phyloP scores from a whole-genome alignment of 2,329 filamentous ascomycete species.

The Dactylellina cionopaga region DNA sequence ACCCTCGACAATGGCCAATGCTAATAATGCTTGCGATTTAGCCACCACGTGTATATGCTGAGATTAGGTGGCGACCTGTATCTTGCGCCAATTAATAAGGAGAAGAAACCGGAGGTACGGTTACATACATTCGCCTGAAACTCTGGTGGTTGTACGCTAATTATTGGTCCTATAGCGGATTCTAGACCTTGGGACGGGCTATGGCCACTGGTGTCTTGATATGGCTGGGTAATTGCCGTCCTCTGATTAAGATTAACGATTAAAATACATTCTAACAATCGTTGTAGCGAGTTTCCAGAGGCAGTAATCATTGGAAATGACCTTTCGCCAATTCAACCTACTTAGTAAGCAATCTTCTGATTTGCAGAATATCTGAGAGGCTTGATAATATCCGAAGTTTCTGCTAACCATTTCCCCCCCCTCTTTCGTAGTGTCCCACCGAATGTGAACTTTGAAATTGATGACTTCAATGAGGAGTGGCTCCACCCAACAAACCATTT shows the following conservation, averaged over 20 bases:
- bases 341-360: slow-evolving; percentile 33
- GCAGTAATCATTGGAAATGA: slow-evolving; percentile 55
- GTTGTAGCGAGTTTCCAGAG: slow-evolving; percentile 46
- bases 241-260: not conserved
- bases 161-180: slow-evolving; percentile 54
- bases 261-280: not conserved
- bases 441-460: slow-evolving; percentile 58
- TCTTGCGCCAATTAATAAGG: slow-evolving; percentile 55
- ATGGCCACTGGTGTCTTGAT: slow-evolving; percentile 64
- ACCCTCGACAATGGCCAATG: too few species aligned
- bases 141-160: not conserved
- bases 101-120: slow-evolving; percentile 27
- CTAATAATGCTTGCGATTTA: not conserved
- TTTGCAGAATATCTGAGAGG: too few species aligned
- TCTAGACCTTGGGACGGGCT: slow-evolving; percentile 63
- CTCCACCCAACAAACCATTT: slow-evolving; percentile 58
- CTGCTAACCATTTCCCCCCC: too few species aligned
- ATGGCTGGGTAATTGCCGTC: slow-evolving; percentile 58
- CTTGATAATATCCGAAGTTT: too few species aligned
- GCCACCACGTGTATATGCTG: slow-evolving; percentile 40
- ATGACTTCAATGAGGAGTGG: slow-evolving; percentile 59
- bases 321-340: slow-evolving; percentile 55
- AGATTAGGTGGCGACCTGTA: slow-evolving; percentile 54
- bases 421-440: slow-evolving; percentile 56
- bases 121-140: not conserved